phyloP scores from a whole-genome alignment of 768 basidiomycete genomes.

The Leccinellum luteum region DNA sequence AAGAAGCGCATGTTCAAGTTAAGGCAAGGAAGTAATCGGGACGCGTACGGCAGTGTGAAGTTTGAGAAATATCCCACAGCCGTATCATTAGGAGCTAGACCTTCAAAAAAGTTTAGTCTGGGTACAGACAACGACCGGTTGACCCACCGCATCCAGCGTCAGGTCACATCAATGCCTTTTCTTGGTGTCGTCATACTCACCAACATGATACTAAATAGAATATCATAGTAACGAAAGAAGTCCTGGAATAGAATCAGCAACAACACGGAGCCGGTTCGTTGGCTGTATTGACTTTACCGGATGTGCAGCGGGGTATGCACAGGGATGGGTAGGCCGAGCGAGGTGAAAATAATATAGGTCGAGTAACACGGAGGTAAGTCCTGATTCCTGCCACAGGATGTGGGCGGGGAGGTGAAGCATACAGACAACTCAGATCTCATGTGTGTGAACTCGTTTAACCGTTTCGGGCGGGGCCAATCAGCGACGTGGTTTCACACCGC shows the following conservation, averaged over 20 bases:
- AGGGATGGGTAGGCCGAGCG: too few species aligned
- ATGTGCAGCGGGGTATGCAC: too few species aligned
- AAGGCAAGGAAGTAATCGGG: neutral
- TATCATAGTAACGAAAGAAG: neutral
- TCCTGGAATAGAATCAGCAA: neutral
- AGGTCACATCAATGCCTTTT: neutral
- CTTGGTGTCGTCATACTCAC: neutral
- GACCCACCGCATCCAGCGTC: too few species aligned
- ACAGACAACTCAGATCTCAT: too few species aligned
- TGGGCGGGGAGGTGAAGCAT: neutral
- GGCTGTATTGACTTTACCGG: too few species aligned
- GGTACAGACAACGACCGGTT: neutral
- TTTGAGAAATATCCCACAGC: neutral
- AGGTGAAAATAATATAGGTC: too few species aligned
- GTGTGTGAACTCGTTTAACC: neutral
- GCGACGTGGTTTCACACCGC: conserved; percentile 25
- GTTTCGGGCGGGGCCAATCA: conserved; percentile 24
- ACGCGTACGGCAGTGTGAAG: neutral
- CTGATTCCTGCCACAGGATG: too few species aligned
- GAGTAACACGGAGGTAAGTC: too few species aligned
- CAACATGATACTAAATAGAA: neutral
- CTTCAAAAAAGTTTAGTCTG: neutral
- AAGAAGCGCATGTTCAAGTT: neutral
- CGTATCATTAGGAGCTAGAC: neutral
- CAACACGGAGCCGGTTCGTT: too few species aligned